These are phyloP conservation scores for Calocybe cyanea DNA, from an alignment of 768 basidiomycete species.

Conservation along the genomic window DNA sequence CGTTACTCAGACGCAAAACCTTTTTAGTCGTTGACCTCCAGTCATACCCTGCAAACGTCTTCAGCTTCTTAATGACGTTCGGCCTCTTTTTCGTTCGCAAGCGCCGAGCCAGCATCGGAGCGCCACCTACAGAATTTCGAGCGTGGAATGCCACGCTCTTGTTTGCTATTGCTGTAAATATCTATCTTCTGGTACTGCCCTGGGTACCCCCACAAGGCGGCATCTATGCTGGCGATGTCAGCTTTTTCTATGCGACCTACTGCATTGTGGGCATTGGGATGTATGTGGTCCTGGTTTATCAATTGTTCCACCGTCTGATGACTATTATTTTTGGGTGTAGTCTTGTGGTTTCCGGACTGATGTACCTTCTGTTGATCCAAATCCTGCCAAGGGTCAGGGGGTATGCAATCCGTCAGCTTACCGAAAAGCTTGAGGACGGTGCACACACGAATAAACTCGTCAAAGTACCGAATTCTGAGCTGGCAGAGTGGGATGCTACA, in stretches of 20 bases:
- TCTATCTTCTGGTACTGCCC: slow-evolving; percentile 36
- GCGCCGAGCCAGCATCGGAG: slow-evolving; percentile 26
- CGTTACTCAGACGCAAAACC: background rate
- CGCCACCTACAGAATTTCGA: slow-evolving; percentile 29
- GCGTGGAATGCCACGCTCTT: slow-evolving; percentile 34
- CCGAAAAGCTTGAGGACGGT: slow-evolving; percentile 35
- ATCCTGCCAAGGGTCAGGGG: slow-evolving; percentile 38
- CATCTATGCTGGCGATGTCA: slow-evolving; percentile 35
- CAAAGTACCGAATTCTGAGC: slow-evolving; percentile 25
- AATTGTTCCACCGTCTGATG: background rate
- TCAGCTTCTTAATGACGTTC: slow-evolving; percentile 29
- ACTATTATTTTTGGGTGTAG: slow-evolving; percentile 18
- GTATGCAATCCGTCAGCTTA: slow-evolving; percentile 42
- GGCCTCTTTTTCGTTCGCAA: slow-evolving; percentile 34
- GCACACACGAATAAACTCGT: slow-evolving; percentile 27
- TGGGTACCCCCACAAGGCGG: slow-evolving; percentile 39
- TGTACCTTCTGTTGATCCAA: slow-evolving; percentile 32
- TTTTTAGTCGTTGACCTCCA: slow-evolving; percentile 35
- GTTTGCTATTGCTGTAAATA: slow-evolving; percentile 33
- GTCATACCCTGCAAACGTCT: slow-evolving; percentile 35
- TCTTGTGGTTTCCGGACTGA: slow-evolving; percentile 26
- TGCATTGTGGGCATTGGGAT: slow-evolving; percentile 34
- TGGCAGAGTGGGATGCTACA: slow-evolving; percentile 32
- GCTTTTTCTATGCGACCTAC: slow-evolving; percentile 40
- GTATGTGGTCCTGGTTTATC: slow-evolving; percentile 18